Evolutionary conservation across 805 yeast species (phyloP).

Genomic region (Candida nanaspora): DNA sequence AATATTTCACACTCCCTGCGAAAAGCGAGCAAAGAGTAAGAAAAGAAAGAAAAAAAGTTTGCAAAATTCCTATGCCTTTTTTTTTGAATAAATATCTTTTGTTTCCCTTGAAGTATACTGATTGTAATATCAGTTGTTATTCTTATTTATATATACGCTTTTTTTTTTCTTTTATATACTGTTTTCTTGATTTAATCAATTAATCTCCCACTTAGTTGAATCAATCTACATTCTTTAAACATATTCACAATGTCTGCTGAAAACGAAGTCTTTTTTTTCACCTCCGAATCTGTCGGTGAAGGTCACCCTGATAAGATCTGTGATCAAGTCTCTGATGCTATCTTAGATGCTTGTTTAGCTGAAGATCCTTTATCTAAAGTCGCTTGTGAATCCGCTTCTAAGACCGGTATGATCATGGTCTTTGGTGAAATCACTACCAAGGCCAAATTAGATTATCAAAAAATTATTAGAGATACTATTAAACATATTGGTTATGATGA

Average conservation of each 20-base stretch:
- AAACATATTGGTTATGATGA: conserved; percentile 97
- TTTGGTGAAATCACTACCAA: conserved; percentile 99
- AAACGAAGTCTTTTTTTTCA: conserved; percentile 49
- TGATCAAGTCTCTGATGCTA: conserved; percentile 98
- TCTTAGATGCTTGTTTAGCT: conserved; percentile 92
- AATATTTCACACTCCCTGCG: no score
- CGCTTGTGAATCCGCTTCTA: conserved; percentile 98
- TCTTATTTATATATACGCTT: no score
- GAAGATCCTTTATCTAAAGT: conserved; percentile 97
- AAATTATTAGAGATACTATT: conserved; percentile 95
- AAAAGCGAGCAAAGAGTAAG: no score
- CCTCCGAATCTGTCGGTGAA: conserved; percentile 90
- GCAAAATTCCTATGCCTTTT: no score
- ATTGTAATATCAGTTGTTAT: no score
- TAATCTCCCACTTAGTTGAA: no score
- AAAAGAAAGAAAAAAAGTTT: no score
- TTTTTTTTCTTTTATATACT: no score
- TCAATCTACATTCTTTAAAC: no score
- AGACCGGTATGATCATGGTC: conserved; percentile 99
- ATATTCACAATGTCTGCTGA: background rate
- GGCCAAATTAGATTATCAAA: conserved; percentile 93
- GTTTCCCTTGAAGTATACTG: no score
- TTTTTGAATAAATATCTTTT: no score
- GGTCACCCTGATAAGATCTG: conserved; percentile 96
- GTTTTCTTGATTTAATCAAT: no score